Conservation (phyloP, 768 basidiomycete species). For the Boletus rubescentipes region DNA sequence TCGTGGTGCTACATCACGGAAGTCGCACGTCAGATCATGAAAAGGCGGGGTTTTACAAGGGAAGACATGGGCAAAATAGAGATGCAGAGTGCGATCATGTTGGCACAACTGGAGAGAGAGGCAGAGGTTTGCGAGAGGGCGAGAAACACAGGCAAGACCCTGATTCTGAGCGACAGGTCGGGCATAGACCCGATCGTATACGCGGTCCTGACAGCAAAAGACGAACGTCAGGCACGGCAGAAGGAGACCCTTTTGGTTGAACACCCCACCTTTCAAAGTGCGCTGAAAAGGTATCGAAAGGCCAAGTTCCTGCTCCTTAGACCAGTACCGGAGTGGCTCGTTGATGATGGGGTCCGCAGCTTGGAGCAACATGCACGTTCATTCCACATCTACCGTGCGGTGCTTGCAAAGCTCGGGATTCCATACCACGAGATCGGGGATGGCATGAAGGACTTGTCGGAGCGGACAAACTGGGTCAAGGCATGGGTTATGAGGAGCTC, state of each 20-base stretch:
- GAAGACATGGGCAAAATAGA: constrained; percentile 46
- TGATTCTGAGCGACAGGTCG: constrained; percentile 62
- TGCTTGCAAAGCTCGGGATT: constrained; percentile 44
- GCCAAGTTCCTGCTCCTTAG: constrained; percentile 54
- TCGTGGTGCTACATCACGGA: constrained; percentile 51
- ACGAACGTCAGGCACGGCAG: constrained; percentile 35
- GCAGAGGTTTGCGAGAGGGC: constrained; percentile 14
- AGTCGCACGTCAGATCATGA: constrained; percentile 61
- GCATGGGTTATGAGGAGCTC: constrained; percentile 6
- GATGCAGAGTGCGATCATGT: constrained; percentile 66
- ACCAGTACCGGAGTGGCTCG: constrained; percentile 57
- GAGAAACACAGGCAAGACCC: constrained; percentile 15
- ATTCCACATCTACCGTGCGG: constrained; percentile 37
- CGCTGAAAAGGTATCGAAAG: constrained; percentile 42
- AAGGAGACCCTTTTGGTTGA: constrained; percentile 37
- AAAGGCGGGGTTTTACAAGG: constrained; percentile 50
- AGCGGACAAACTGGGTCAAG: constrained; percentile 25
- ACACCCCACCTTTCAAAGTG: constrained; percentile 40
- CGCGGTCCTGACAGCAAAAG: constrained; percentile 46
- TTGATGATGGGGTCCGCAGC: constrained; percentile 62
- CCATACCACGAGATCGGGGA: constrained; percentile 45
- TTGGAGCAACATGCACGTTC: constrained; percentile 48
- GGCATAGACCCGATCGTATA: constrained; percentile 66
- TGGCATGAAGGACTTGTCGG: constrained; percentile 40
- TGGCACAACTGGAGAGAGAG: constrained; percentile 52